Evolutionary conservation across 2,329 filamentous ascomycete species (phyloP).

Genomic region (Orbilia javanica): DNA sequence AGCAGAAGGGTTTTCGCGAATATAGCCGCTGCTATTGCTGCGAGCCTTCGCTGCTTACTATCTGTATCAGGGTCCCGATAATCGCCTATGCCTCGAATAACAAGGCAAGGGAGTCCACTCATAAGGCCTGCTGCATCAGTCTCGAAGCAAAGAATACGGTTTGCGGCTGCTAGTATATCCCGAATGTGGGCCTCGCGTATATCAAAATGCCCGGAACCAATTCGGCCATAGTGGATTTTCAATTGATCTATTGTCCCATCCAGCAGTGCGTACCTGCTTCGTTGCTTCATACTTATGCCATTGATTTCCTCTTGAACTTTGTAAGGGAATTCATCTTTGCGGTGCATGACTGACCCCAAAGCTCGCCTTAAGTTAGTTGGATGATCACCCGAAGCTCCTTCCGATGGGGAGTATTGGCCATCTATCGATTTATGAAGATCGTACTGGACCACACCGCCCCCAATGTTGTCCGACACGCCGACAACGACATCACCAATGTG

Average conservation of each 20-base stretch:
- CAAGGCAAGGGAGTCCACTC: not conserved
- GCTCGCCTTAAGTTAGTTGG: not conserved
- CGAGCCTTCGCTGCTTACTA: not conserved
- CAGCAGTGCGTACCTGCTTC: not conserved
- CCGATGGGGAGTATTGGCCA: not conserved
- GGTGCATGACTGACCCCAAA: not conserved
- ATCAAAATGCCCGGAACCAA: not conserved
- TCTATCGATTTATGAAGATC: not conserved
- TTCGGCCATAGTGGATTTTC: not conserved
- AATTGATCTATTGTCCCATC: not conserved
- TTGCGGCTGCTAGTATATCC: not conserved
- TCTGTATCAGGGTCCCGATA: constrained; percentile 1
- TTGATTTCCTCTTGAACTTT: not conserved
- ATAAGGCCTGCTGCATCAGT: not conserved
- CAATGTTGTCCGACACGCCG: not conserved
- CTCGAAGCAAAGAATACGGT: constrained; percentile 47
- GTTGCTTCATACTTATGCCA: not conserved
- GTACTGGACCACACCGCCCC: not conserved
- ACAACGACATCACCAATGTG: not conserved
- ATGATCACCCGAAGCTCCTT: not conserved
- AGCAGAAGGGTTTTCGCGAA: constrained; percentile 9
- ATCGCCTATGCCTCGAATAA: constrained; percentile 8
- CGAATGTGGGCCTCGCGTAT: not conserved
- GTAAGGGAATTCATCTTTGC: not conserved
- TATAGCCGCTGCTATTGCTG: not conserved